Percentiles rank a stretch among this genome's conserved stretches.
Evolutionary conservation across 768 basidiomycete genomes (phyloP).

Genomic region (Megacollybia marginata): DNA sequence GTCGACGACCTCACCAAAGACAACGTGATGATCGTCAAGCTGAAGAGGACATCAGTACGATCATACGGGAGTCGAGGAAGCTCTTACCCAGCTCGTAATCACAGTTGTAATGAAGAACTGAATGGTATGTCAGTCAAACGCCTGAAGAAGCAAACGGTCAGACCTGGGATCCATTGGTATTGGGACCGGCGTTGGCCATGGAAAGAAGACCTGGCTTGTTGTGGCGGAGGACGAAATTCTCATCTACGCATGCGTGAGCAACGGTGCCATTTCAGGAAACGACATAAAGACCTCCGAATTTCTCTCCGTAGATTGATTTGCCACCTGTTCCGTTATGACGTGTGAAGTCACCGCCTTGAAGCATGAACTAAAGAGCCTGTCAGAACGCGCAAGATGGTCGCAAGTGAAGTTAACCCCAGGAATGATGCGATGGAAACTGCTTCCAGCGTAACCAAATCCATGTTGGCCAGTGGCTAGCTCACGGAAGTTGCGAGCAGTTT

Average conservation of each 20-base stretch:
- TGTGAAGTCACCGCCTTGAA: constrained; percentile 87
- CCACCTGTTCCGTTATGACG: constrained; percentile 70
- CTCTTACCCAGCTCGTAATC: constrained; percentile 51
- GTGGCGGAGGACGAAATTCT: constrained; percentile 66
- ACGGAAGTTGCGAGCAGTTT: constrained; percentile 57
- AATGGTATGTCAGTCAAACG: background rate
- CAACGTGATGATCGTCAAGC: constrained; percentile 63
- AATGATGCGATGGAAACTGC: constrained; percentile 68
- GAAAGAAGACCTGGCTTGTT: constrained; percentile 60
- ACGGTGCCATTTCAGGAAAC: background rate
- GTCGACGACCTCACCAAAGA: constrained; percentile 60
- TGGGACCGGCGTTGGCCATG: constrained; percentile 83
- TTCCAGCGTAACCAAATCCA: constrained; percentile 26
- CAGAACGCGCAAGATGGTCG: background rate
- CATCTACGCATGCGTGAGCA: constrained; percentile 31
- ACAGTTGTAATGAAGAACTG: constrained; percentile 78
- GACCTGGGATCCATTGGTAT: constrained; percentile 78
- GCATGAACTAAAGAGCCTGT: constrained; percentile 52
- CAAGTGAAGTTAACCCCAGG: constrained; percentile 36
- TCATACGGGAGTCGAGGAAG: background rate
- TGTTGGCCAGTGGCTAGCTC: constrained; percentile 39
- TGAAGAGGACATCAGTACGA: constrained; percentile 7
- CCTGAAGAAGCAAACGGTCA: constrained; percentile 4
- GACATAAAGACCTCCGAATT: constrained; percentile 49
- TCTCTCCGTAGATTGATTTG: constrained; percentile 79